Conservation (phyloP, 345 rosid genomes). For the Syzygium grande region DNA sequence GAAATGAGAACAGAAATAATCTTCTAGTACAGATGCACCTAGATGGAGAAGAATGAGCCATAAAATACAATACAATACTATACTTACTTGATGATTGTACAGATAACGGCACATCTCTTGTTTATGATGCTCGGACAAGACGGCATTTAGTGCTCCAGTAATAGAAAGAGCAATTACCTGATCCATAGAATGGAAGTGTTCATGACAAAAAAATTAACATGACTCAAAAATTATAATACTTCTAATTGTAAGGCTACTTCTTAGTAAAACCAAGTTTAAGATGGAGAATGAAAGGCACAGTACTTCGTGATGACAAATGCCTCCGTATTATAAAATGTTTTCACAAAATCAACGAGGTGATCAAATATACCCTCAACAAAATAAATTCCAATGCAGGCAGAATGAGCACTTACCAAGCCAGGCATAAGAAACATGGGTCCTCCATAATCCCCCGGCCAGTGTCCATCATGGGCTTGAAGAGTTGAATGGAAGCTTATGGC, state of each 20-base stretch:
- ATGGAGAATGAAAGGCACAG: neutral
- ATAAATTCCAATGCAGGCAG: neutral
- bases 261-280: neutral
- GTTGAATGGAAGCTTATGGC: conserved; percentile 65
- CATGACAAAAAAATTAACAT: neutral
- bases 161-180: conserved; percentile 77
- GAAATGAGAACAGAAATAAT: neutral
- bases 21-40: neutral
- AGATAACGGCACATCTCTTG: conserved; percentile 82
- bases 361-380: neutral
- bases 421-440: conserved; percentile 99
- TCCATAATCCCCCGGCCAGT: conserved; percentile 99
- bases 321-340: neutral
- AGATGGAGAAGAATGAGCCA: neutral
- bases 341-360: neutral
- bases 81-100: conserved; percentile 77
- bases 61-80: neutral
- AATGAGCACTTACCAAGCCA: conserved; percentile 53
- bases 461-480: conserved; percentile 83
- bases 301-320: neutral
- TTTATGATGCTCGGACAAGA: conserved; percentile 67
- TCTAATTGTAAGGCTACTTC: neutral
- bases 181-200: neutral
- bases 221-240: neutral
- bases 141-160: conserved; percentile 78